phyloP scores from a whole-genome alignment of 2,329 filamentous ascomycete genomes.

The Dactylonectria estremocensis region DNA sequence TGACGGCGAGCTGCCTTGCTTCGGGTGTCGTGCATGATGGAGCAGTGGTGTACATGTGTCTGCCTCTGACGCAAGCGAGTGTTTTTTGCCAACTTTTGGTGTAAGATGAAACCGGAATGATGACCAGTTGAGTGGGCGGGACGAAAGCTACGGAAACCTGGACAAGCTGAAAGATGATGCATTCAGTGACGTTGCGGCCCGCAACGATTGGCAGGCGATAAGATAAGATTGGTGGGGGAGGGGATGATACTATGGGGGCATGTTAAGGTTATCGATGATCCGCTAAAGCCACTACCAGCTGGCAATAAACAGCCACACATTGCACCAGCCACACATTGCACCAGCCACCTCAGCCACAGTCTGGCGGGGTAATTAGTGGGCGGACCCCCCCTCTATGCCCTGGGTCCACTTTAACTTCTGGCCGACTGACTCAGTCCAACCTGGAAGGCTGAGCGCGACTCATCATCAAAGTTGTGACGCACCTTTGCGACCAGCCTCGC shows the following conservation, averaged over 20 bases:
- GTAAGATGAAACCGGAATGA: slow-evolving; percentile 4
- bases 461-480: slow-evolving; percentile 35
- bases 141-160: slow-evolving; percentile 4
- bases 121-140: not conserved
- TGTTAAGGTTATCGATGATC: not conserved
- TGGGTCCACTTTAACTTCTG: not conserved
- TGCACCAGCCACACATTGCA: not conserved
- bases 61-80: slow-evolving; percentile 40
- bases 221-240: slow-evolving; percentile 38
- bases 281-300: not conserved
- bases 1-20: slow-evolving; percentile 15
- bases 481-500: slow-evolving; percentile 23
- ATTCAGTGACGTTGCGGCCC: slow-evolving; percentile 39
- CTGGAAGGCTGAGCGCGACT: slow-evolving; percentile 10
- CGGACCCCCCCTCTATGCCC: not conserved
- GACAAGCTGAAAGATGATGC: slow-evolving; percentile 38
- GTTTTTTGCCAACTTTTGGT: slow-evolving; percentile 19
- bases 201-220: slow-evolving; percentile 30
- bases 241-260: not conserved
- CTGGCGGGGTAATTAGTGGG: not conserved
- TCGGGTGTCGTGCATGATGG: slow-evolving; percentile 26
- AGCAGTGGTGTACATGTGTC: slow-evolving; percentile 6
- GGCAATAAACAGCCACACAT: not conserved
- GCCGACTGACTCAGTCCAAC: slow-evolving; percentile 24
- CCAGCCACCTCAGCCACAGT: slow-evolving; percentile 6